These are phyloP conservation scores for Aspergillus awamori DNA, from an alignment of 2,329 filamentous ascomycete genomes.

Conservation along the genomic window DNA sequence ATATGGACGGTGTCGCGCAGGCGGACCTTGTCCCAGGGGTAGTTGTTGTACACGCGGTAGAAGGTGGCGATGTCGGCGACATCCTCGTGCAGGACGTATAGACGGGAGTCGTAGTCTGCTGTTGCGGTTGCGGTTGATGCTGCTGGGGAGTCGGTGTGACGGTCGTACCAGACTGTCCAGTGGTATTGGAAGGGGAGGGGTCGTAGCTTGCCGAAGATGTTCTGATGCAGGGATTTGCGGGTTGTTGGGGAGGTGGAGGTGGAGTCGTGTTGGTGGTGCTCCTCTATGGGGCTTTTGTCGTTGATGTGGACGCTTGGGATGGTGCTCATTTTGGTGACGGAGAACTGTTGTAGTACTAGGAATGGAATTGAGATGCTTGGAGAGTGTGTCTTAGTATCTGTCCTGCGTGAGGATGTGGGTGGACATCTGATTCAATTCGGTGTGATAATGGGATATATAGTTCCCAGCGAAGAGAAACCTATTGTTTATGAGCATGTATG, in stretches of 20 bases:
- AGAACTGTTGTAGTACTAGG: not conserved
- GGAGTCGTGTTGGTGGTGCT: slow-evolving; percentile 15
- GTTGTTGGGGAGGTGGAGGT: slow-evolving; percentile 19
- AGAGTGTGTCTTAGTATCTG: not conserved
- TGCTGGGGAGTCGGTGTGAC: slow-evolving; percentile 33
- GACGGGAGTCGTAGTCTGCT: slow-evolving; percentile 34
- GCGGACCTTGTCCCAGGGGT: slow-evolving; percentile 73
- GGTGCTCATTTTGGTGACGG: slow-evolving; percentile 20
- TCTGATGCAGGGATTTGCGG: slow-evolving; percentile 45
- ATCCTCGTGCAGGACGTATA: slow-evolving; percentile 45
- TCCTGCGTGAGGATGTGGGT: not conserved
- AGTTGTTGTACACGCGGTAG: slow-evolving; percentile 81
- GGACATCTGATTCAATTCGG: not conserved
- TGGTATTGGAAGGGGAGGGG: slow-evolving; percentile 52
- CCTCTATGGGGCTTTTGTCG: slow-evolving; percentile 23
- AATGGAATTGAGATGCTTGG: not conserved
- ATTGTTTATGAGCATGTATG: not conserved
- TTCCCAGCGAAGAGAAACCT: not conserved
- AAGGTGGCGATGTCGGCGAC: slow-evolving; percentile 57
- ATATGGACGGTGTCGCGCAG: slow-evolving; percentile 78
- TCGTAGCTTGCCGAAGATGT: slow-evolving; percentile 49
- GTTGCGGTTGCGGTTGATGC: not conserved
- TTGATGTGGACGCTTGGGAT: slow-evolving; percentile 27
- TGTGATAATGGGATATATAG: not conserved
- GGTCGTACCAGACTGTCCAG: slow-evolving; percentile 54